phyloP scores from a whole-genome alignment of 768 basidiomycete species.

The Lentinula sp. region DNA sequence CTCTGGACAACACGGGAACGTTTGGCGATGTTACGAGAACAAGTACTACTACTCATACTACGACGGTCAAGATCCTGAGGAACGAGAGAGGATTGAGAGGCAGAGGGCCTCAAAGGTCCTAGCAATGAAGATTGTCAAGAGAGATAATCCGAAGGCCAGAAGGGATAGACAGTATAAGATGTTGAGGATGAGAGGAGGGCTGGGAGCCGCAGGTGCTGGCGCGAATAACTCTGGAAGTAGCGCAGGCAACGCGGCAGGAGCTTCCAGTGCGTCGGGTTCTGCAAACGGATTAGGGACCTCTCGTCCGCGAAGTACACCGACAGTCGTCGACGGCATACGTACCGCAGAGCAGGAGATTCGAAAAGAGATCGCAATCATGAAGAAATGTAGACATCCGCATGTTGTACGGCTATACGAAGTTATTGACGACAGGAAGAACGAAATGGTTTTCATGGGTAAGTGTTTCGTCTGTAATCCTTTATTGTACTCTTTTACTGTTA shows the following conservation, averaged over 20 bases:
- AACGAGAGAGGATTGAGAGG: not conserved
- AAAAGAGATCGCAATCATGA: constrained; percentile 98
- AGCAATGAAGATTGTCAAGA: constrained; percentile 77
- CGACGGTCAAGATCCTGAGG: not conserved
- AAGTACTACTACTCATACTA: not conserved
- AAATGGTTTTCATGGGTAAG: constrained; percentile 93
- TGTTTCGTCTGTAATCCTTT: constrained; percentile 10
- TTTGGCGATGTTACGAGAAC: constrained; percentile 54
- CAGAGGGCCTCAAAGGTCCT: constrained; percentile 18
- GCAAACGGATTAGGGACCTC: constrained; percentile 23
- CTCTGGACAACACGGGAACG: constrained; percentile 86
- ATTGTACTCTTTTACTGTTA: not conserved
- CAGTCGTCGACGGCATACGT: constrained; percentile 58
- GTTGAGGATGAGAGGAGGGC: not conserved
- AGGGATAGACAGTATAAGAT: constrained; percentile 25
- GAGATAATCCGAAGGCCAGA: constrained; percentile 63
- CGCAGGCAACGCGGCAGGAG: constrained; percentile 19
- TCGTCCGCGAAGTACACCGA: constrained; percentile 22
- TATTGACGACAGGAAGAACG: constrained; percentile 85
- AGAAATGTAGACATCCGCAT: constrained; percentile 87
- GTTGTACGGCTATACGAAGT: constrained; percentile 89
- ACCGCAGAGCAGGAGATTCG: constrained; percentile 80
- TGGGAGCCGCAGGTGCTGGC: constrained; percentile 6
- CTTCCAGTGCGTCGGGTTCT: constrained; percentile 30
- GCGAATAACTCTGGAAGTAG: constrained; percentile 28